Conservation (phyloP, 495 filamentous ascomycete species). For the Xylaria telfairii region DNA sequence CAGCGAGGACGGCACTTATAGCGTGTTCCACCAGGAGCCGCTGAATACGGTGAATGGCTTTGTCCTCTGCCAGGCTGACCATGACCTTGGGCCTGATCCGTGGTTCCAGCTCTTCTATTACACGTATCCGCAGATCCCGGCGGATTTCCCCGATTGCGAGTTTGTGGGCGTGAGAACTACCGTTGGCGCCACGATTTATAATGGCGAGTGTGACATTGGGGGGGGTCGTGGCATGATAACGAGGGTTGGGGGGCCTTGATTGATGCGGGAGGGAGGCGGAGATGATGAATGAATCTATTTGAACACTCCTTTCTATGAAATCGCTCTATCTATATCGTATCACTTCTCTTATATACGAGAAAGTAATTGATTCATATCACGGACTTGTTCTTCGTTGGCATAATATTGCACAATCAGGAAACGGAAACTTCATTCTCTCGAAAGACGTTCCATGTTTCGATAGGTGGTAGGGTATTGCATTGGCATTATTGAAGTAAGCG, state of each 20-base stretch:
- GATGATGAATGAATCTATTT: neutral
- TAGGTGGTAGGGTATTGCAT: neutral
- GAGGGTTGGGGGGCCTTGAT: neutral
- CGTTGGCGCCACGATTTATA: conserved; percentile 24
- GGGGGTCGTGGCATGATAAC: conserved; percentile 2
- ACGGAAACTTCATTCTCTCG: neutral
- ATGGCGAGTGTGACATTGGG: conserved; percentile 25
- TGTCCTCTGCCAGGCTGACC: conserved; percentile 22
- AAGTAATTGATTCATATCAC: neutral
- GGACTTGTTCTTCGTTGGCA: neutral
- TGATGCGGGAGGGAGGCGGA: neutral
- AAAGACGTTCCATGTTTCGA: too few species aligned
- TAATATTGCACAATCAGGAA: neutral
- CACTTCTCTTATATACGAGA: neutral
- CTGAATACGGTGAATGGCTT: conserved; percentile 21
- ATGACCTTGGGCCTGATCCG: conserved; percentile 16
- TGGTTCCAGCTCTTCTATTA: conserved; percentile 29
- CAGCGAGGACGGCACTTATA: conserved; percentile 5
- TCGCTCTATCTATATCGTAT: neutral
- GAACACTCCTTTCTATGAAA: neutral
- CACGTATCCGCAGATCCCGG: neutral
- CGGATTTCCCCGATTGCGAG: conserved; percentile 22
- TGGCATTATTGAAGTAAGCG: neutral
- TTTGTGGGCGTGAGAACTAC: conserved; percentile 25
- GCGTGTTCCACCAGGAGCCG: conserved; percentile 14